phyloP scores from a whole-genome alignment of 1,284 basidiomycete genomes.

The Cronartium ribicola region DNA sequence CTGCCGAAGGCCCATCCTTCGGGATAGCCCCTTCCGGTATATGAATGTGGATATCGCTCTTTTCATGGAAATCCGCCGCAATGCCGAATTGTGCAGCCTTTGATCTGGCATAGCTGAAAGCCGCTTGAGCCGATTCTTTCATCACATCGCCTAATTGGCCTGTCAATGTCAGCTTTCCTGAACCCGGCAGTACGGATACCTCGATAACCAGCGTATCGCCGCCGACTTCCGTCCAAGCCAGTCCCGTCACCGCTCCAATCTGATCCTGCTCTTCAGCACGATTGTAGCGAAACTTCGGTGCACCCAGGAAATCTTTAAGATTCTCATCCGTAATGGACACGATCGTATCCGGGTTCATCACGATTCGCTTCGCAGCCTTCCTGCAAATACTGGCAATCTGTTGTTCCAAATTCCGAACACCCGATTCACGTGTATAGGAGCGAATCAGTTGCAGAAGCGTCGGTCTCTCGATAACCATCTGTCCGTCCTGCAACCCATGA shows the following conservation, averaged over 20 bases:
- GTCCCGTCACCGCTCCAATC: conserved; percentile 84
- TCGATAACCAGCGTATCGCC: conserved; percentile 97
- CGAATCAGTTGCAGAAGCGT: conserved; percentile 88
- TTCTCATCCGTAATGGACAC: conserved; percentile 79
- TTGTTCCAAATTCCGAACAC: conserved; percentile 80
- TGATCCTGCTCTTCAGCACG: conserved; percentile 76
- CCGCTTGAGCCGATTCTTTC: conserved; percentile 90
- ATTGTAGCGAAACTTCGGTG: conserved; percentile 92
- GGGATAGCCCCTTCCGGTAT: conserved; percentile 97
- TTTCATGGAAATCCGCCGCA: conserved; percentile 70
- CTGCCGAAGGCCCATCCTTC: conserved; percentile 95
- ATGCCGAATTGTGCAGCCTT: conserved; percentile 78
- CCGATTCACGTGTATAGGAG: conserved; percentile 95
- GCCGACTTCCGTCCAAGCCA: conserved; percentile 94
- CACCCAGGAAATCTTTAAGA: conserved; percentile 92
- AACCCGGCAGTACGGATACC: conserved; percentile 69
- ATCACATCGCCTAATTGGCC: conserved; percentile 98
- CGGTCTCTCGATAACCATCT: conserved; percentile 70
- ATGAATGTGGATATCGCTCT: conserved; percentile 83
- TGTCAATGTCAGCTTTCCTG: conserved; percentile 81
- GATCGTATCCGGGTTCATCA: conserved; percentile 76
- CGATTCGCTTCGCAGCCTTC: conserved; percentile 89
- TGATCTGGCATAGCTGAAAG: conserved; percentile 84
- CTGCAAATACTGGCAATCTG: conserved; percentile 96
- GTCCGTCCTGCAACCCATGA: conserved; percentile 75